Conservation (phyloP, 768 basidiomycete species). For the Leccinellum luteum region DNA sequence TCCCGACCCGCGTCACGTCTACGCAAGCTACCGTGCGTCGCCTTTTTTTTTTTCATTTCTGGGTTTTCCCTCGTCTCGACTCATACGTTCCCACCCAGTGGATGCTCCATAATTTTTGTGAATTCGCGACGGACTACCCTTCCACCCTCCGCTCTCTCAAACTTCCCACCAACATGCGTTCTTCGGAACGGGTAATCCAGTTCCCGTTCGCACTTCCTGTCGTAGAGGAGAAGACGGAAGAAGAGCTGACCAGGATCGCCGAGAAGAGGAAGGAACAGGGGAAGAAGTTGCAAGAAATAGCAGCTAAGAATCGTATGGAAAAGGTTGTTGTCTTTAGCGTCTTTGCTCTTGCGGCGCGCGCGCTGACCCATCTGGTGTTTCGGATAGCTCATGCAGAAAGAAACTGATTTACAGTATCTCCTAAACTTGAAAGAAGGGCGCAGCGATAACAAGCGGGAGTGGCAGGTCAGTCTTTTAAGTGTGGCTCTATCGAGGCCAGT, state of each 20-base stretch:
- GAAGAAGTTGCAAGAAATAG: constrained; percentile 84
- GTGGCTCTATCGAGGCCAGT: neutral
- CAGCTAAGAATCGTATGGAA: constrained; percentile 78
- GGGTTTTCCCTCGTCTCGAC: neutral
- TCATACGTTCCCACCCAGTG: constrained; percentile 49
- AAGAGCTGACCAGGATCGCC: constrained; percentile 73
- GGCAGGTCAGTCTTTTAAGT: constrained; percentile 47
- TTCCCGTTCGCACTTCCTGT: constrained; percentile 73
- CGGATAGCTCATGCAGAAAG: constrained; percentile 66
- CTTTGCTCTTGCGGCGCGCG: neutral
- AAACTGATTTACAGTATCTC: constrained; percentile 67
- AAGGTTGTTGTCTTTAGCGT: constrained; percentile 54
- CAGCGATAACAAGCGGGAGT: constrained; percentile 66
- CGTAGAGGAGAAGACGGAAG: constrained; percentile 84
- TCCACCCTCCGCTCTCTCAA: constrained; percentile 63
- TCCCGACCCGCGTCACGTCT: constrained; percentile 79
- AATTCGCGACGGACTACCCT: constrained; percentile 77
- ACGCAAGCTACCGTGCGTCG: constrained; percentile 70
- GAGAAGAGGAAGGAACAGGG: constrained; percentile 88
- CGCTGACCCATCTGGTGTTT: neutral
- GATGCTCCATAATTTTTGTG: constrained; percentile 87
- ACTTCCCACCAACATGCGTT: constrained; percentile 62
- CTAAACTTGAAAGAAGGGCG: constrained; percentile 62
- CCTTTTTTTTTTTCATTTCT: neutral
- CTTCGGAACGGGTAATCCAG: constrained; percentile 72